Conservation (phyloP, 768 basidiomycete genomes). For the Leccinum barrowsii region DNA sequence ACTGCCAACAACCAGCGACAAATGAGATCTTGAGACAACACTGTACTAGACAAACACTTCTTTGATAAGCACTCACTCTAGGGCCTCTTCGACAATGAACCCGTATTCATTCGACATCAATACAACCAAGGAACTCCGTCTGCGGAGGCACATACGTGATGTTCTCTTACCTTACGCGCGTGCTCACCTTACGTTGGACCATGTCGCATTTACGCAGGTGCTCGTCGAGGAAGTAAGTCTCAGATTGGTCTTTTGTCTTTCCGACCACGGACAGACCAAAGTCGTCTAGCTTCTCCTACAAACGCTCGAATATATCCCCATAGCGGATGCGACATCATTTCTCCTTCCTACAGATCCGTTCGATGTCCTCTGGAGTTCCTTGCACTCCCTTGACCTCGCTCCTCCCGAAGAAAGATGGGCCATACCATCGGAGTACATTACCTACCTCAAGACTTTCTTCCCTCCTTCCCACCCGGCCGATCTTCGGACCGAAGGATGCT, state of each 20-base stretch:
- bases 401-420: slow-evolving; percentile 44
- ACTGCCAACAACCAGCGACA: not conserved
- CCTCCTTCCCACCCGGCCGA: slow-evolving; percentile 17
- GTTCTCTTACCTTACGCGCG: slow-evolving; percentile 53
- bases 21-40: not conserved
- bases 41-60: not conserved
- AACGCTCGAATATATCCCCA: slow-evolving; percentile 41
- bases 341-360: slow-evolving; percentile 55
- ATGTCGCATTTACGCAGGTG: slow-evolving; percentile 50
- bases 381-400: slow-evolving; percentile 30
- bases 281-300: slow-evolving; percentile 39
- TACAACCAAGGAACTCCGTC: slow-evolving; percentile 19
- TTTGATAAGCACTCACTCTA: not conserved
- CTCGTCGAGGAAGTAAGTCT: slow-evolving; percentile 43
- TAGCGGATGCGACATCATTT: slow-evolving; percentile 49
- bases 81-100: slow-evolving; percentile 11
- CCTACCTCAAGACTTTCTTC: slow-evolving; percentile 20
- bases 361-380: slow-evolving; percentile 38
- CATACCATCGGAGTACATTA: slow-evolving; percentile 23
- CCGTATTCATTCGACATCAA: slow-evolving; percentile 16
- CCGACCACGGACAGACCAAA: not conserved
- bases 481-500: slow-evolving; percentile 37
- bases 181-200: slow-evolving; percentile 51
- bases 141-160: slow-evolving; percentile 46
- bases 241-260: not conserved